Evolutionary conservation across 2,329 filamentous ascomycete genomes (phyloP).

Genomic region (Aspergillus oerlinghausenensis): DNA sequence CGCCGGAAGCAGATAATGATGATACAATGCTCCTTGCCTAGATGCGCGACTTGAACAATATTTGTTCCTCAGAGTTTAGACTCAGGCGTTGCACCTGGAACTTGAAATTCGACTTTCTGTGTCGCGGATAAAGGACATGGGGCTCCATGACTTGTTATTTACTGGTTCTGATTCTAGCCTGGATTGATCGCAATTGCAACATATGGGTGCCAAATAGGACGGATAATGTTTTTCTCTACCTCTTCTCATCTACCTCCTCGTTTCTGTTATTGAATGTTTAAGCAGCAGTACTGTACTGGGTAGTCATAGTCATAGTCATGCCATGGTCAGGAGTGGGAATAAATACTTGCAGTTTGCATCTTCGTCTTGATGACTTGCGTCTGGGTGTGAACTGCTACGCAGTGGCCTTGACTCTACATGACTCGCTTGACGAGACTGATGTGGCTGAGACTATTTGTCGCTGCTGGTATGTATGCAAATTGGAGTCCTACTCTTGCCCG

Average conservation of each 20-base stretch:
- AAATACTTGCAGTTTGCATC: not conserved
- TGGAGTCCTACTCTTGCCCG: not conserved
- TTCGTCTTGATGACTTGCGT: not conserved
- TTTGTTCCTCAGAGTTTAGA: not conserved
- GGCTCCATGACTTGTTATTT: not conserved
- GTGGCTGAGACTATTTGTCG: no score
- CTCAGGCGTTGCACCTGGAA: not conserved
- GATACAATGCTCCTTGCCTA: slow-evolving; percentile 33
- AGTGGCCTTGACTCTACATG: not conserved
- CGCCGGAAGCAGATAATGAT: slow-evolving; percentile 29
- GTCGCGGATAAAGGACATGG: not conserved
- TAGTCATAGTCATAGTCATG: not conserved
- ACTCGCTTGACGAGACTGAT: not conserved
- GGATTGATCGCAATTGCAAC: not conserved
- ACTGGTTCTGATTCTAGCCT: not conserved
- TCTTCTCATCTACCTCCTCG: not conserved
- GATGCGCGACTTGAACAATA: not conserved
- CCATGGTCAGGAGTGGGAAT: not conserved
- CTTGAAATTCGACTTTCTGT: not conserved
- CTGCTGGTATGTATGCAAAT: not conserved
- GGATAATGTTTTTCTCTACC: not conserved
- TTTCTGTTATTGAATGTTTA: not conserved
- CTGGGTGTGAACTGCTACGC: not conserved
- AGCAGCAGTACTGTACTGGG: not conserved
- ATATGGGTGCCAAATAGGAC: not conserved